Evolutionary conservation across 2,329 filamentous ascomycete species (phyloP), one percentile per base, ranked within the genome.

Genomic region (Sporothrix luriei): DNA sequence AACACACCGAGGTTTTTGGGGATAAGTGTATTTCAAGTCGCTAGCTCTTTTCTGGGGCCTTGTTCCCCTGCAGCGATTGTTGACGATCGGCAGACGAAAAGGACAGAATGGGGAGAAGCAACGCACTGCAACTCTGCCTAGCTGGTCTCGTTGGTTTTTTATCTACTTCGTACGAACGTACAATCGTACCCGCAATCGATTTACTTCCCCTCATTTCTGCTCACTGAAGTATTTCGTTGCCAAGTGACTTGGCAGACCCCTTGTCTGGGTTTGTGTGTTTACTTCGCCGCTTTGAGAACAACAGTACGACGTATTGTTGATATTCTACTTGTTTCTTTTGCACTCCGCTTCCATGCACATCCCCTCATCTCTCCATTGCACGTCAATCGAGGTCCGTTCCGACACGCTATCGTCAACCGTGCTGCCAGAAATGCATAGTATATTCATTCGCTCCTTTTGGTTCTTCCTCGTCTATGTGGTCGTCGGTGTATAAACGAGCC

Each of bases 391-490:
- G n/a, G n/a, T n/a, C n/a, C n/a, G n/a, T n/a, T n/a, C n/a, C n/a
- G n/a, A 33, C 40, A 48, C 40, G 29, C 29, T 26, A 21, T n/a
- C 40, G 40, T 2, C 33, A 29, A 11, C 40, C 24, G 38, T 46
- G 59, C 24, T 48, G 59, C 52, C 33, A 61, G 13, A 24, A 24
- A 46, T 26, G 38, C 4, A 46, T 14, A 19, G 11, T 62, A 11
- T 46, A 46, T 62, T 62, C 38, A 38, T 26, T 62, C 38, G 38
- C 57, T 46, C 57, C 57, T 46, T 62, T 62, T 62, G 40, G 33
- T 21, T 46, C 57, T 26, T 62, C 57, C 38, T 62, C 33, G 19
- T 62, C n/a, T 46, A 46, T 46, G 38, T 46, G 11, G 38, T 26
- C 33, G 38, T 33, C 21, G 5, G n/a, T 46, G 57, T 46, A 62